These are phyloP conservation scores for Sporothrix luriei DNA, from an alignment of 2,329 filamentous ascomycete genomes.

Conservation along the genomic window DNA sequence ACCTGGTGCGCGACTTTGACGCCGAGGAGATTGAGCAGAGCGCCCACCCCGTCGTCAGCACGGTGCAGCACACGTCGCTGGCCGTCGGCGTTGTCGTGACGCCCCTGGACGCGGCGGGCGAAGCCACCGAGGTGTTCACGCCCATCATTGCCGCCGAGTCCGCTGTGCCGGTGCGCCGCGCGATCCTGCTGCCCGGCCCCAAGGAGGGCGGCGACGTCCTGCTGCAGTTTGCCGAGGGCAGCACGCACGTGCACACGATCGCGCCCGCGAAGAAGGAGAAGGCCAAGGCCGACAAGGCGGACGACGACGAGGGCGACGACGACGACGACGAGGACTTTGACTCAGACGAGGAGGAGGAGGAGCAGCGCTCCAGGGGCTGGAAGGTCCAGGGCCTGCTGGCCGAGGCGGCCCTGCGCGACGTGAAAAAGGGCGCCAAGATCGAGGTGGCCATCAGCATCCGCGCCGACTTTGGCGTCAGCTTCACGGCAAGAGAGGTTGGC, in stretches of 20 bases:
- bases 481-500: constrained; percentile 83
- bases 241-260: constrained; percentile 67
- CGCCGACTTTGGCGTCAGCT: constrained; percentile 74
- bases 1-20: constrained; percentile 92
- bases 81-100: constrained; percentile 82
- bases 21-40: constrained; percentile 92
- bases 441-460: constrained; percentile 91
- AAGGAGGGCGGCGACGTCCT: constrained; percentile 85
- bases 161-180: constrained; percentile 83
- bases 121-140: constrained; percentile 72
- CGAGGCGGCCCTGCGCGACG: constrained; percentile 78
- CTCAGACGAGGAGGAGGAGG: constrained; percentile 76
- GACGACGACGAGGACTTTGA: constrained; percentile 61
- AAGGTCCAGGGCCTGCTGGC: constrained; percentile 81
- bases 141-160: constrained; percentile 84
- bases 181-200: constrained; percentile 74
- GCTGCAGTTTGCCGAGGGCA: constrained; percentile 84
- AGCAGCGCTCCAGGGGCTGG: constrained; percentile 88
- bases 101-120: constrained; percentile 55
- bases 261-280: constrained; percentile 81
- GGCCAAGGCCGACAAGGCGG: constrained; percentile 63
- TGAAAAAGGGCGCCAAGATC: constrained; percentile 87
- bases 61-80: constrained; percentile 84
- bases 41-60: constrained; percentile 91
- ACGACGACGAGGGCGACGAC: constrained; percentile 70